phyloP scores from a whole-genome alignment of 1,284 basidiomycete species.

The Pascua guehoae region DNA sequence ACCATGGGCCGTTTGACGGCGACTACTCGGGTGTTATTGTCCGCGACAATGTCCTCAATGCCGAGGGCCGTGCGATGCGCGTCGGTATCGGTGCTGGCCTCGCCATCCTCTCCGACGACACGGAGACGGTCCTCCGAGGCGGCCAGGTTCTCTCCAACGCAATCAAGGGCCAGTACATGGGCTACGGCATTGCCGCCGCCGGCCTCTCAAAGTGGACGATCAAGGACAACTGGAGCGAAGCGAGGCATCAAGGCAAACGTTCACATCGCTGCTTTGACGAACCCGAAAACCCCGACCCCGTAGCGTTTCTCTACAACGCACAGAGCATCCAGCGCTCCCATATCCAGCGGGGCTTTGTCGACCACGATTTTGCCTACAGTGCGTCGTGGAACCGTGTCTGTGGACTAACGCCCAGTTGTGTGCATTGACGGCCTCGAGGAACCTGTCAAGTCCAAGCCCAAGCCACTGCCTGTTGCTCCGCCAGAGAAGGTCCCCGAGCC shows the following conservation, averaged over 20 bases:
- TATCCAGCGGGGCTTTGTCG: conserved; percentile 44
- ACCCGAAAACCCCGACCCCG: conserved; percentile 43
- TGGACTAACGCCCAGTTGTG: conserved; percentile 26
- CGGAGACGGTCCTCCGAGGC: conserved; percentile 43
- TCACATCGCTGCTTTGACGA: conserved; percentile 46
- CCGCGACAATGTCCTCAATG: conserved; percentile 48
- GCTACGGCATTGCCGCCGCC: conserved; percentile 48
- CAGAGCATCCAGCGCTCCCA: conserved; percentile 32
- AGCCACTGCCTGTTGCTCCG: not conserved
- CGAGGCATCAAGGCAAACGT: conserved; percentile 40
- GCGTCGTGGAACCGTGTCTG: not conserved
- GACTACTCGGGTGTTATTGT: conserved; percentile 48
- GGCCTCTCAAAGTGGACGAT: conserved; percentile 45
- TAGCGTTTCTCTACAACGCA: conserved; percentile 39
- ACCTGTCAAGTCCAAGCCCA: not conserved
- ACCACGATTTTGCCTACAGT: conserved; percentile 49
- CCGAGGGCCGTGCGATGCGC: conserved; percentile 44
- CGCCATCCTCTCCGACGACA: conserved; percentile 49
- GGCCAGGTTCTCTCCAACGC: conserved; percentile 42
- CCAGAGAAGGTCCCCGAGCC: not conserved
- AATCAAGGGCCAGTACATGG: conserved; percentile 46
- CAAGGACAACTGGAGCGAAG: conserved; percentile 46
- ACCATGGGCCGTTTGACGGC: conserved; percentile 48
- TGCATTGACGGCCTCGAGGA: conserved; percentile 34
- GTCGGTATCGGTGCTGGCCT: conserved; percentile 52